A percentile compares a stretch with the other conserved stretches of the same genome.
Conservation (phyloP, 2,329 filamentous ascomycete species). For the Cadophora malorum region DNA sequence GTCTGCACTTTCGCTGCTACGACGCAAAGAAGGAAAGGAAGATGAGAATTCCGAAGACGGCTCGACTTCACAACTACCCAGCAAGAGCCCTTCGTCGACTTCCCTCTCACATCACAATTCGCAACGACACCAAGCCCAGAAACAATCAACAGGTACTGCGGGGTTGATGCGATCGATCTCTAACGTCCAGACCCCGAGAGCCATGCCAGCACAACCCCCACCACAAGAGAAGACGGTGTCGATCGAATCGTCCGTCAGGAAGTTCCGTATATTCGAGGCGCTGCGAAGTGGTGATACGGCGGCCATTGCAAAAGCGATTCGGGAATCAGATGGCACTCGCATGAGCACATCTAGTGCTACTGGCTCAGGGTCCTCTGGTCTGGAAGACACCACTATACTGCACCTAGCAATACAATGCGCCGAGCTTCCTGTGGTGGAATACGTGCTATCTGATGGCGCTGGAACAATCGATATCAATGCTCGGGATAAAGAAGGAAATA, state of each 20-base stretch:
- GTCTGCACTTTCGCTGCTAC: conserved; percentile 59
- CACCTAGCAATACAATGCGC: conserved; percentile 96
- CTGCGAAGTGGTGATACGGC: conserved; percentile 89
- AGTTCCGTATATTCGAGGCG: conserved; percentile 93
- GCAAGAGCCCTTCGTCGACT: conserved; percentile 36
- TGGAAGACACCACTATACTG: conserved; percentile 87
- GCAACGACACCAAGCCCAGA: conserved; percentile 37
- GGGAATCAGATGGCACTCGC: conserved; percentile 58
- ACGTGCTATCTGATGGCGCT: conserved; percentile 80
- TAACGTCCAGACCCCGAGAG: conserved; percentile 32
- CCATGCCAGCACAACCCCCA: conserved; percentile 29
- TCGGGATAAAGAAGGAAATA: conserved; percentile 92
- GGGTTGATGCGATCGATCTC: conserved; percentile 42
- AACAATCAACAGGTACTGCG: conserved; percentile 40
- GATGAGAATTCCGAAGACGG: conserved; percentile 44
- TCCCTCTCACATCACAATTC: conserved; percentile 37
- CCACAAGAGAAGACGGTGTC: conserved; percentile 50
- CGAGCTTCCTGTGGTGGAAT: conserved; percentile 90
- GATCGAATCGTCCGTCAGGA: conserved; percentile 91
- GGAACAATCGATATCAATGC: conserved; percentile 81
- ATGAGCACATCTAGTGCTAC: conserved; percentile 53
- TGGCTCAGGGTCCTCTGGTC: conserved; percentile 43
- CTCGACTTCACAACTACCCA: conserved; percentile 39
- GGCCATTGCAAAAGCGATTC: conserved; percentile 85
- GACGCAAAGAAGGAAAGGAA: conserved; percentile 51